Evolutionary conservation across 2,329 filamentous ascomycete species (phyloP).

Genomic region (Venturia asperata): DNA sequence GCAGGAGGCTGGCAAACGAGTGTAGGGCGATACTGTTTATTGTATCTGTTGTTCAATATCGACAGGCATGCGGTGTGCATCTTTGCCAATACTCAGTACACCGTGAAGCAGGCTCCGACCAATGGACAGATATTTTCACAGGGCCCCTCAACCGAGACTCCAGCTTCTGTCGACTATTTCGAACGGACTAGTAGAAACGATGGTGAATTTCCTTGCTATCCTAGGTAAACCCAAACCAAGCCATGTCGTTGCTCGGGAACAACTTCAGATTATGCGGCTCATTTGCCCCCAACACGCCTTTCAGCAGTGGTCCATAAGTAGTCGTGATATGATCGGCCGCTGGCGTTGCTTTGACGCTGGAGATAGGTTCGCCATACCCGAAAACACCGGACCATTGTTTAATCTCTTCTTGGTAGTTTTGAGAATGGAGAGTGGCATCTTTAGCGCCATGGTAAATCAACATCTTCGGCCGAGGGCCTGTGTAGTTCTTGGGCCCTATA

Average conservation of each 20-base stretch:
- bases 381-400: conserved; percentile 20
- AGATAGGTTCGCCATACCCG: conserved; percentile 1
- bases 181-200: no score
- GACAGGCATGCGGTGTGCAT: no score
- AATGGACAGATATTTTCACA: no score
- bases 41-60: no score
- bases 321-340: conserved; percentile 8
- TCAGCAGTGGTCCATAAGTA: background rate
- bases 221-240: conserved; percentile 14
- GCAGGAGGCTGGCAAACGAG: no score
- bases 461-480: conserved; percentile 31
- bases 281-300: conserved; percentile 6
- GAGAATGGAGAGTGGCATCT: conserved; percentile 24
- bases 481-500: conserved; percentile 32
- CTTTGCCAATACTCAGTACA: no score
- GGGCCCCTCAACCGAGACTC: no score
- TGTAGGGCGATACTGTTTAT: no score
- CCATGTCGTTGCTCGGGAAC: conserved; percentile 12
- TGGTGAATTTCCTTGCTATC: background rate
- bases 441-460: conserved; percentile 32
- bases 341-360: background rate
- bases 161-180: no score
- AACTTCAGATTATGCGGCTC: conserved; percentile 10
- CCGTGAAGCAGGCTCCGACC: no score
- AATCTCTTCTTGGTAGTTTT: conserved; percentile 18